phyloP scores from a whole-genome alignment of 352 stramenopile genomes.

The Aphanomyces stellatus region DNA sequence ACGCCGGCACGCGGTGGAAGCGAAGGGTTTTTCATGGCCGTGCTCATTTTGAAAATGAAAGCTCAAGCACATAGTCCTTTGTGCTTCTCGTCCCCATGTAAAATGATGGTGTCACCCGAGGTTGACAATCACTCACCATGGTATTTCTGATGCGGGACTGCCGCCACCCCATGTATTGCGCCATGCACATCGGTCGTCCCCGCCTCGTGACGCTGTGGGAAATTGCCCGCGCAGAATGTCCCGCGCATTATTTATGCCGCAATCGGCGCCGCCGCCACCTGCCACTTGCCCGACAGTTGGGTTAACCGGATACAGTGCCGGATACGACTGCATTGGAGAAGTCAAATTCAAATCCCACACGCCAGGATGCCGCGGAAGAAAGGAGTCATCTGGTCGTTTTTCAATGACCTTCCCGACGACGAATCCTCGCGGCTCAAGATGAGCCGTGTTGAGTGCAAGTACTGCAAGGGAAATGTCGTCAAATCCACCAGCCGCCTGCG shows the following conservation, averaged over 20 bases:
- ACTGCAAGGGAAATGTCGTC: constrained; percentile 15
- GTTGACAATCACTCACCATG: no score
- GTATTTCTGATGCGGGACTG: no score
- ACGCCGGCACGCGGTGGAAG: not conserved
- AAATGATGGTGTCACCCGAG: no score
- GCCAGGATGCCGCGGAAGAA: constrained; percentile 16
- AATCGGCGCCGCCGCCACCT: not conserved
- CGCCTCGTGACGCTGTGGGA: no score
- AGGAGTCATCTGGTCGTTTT: constrained; percentile 8
- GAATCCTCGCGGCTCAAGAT: constrained; percentile 13
- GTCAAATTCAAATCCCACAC: not conserved
- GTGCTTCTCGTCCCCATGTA: no score
- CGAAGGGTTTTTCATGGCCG: not conserved
- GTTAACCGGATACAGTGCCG: not conserved
- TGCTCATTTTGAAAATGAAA: not conserved
- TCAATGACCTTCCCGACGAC: constrained; percentile 12
- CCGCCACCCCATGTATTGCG: no score
- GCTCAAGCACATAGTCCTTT: no score
- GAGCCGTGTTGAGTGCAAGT: constrained; percentile 20
- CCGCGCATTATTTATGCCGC: not conserved
- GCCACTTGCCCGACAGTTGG: not conserved
- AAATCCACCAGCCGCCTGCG: constrained; percentile 14
- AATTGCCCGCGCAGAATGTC: not conserved
- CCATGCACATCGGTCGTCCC: no score
- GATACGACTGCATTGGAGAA: not conserved